Evolutionary conservation across 148 eudicot genomes (phyloP), one percentile per base, ranked within the genome.

Genomic region (Euryodendron excelsum): DNA sequence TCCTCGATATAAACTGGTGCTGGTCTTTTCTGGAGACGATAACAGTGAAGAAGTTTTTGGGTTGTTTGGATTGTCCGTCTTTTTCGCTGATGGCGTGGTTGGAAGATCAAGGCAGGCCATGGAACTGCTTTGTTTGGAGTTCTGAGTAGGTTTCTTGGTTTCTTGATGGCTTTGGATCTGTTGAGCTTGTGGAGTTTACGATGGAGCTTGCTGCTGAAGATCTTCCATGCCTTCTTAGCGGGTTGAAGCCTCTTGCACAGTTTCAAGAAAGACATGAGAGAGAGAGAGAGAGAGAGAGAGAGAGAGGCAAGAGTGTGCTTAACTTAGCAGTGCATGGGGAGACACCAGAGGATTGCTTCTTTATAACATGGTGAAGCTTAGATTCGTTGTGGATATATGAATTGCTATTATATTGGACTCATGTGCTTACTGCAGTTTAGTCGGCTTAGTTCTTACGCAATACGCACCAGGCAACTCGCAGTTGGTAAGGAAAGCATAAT

Each of bases 1-100:
- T 84, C 81, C 25, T 88, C 81, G 28, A 86, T 83, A 13, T 79
- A 88, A 8, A 88, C 73, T 0, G 86, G 82, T 17, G 64, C 75
- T 6, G 80, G 15, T 64, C 58, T 47, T 36, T 74, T 87, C 3
- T 69, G 62, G 53, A 50, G 47, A 60, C 66, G 55, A 25, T 66
- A 33, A 25, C 58, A 2, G 23, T 13, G 27, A 64, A 56, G 79
- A 45, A 28, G 20, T 36, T 10, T 17, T 15, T 10, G 47, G 52
- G 39, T 31, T 20, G 59, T 1, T 50, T 60, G 27, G 47, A n/a
- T 30, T 45, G 79, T 37, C 44, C 30, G 53, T 63, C 59, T 71
- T 67, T 66, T 48, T 18, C 31, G 21, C 27, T n/a, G 69, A 60
- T 25, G 56, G 33, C 61, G 82, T 2, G 28, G 82, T 62, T 17